Conservation (phyloP, 495 filamentous ascomycete species). For the Hypoxylon lienhwacheense region DNA sequence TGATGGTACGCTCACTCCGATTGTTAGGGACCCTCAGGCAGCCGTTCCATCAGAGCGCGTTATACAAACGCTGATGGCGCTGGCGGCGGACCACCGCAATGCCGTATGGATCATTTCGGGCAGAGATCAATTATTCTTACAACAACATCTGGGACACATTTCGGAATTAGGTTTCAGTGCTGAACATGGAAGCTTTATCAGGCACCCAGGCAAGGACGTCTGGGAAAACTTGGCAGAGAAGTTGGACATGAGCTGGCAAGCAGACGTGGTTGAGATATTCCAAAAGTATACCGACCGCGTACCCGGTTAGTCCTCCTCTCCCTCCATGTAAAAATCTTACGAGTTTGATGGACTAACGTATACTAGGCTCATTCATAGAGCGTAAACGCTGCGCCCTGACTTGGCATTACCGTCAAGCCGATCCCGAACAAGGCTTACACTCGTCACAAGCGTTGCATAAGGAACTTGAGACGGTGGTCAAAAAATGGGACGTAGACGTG, state of each 20-base stretch:
- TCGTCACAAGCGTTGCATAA: constrained; percentile 76
- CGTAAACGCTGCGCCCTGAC: constrained; percentile 88
- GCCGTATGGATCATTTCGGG: constrained; percentile 98
- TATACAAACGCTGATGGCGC: constrained; percentile 71
- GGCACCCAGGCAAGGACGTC: constrained; percentile 65
- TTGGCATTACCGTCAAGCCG: constrained; percentile 93
- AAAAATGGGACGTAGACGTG: constrained; percentile 84
- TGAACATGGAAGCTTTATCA: constrained; percentile 94
- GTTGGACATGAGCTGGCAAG: constrained; percentile 86
- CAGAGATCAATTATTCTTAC: constrained; percentile 84
- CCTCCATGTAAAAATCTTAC: neutral
- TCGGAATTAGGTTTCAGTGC: constrained; percentile 82
- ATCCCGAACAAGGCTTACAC: constrained; percentile 76
- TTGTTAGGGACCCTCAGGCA: constrained; percentile 83
- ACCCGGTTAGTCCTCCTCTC: constrained; percentile 57
- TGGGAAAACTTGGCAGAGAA: constrained; percentile 88
- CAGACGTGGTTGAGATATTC: constrained; percentile 77
- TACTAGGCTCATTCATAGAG: constrained; percentile 79
- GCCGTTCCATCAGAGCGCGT: constrained; percentile 85
- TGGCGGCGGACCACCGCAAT: constrained; percentile 79
- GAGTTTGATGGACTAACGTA: constrained; percentile 32
- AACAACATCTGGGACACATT: constrained; percentile 85
- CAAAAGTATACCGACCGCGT: constrained; percentile 81
- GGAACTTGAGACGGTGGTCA: constrained; percentile 72
- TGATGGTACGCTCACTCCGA: constrained; percentile 95